These are phyloP conservation scores for Lactarius akahatsu DNA, from an alignment of 768 basidiomycete species.

Conservation along the genomic window DNA sequence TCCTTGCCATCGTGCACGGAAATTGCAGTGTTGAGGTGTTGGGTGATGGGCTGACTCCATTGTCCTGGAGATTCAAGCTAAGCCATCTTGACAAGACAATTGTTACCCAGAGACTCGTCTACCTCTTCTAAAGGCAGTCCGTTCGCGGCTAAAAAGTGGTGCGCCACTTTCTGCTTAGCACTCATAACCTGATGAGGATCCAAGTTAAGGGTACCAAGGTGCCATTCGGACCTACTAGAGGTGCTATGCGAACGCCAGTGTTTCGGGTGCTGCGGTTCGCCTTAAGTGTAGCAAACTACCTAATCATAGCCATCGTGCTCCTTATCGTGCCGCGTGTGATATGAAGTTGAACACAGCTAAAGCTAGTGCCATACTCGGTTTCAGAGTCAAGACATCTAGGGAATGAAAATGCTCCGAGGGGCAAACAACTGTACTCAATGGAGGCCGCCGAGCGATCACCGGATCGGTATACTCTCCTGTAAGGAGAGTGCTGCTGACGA, in stretches of 20 bases:
- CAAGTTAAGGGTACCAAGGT: not conserved
- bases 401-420: not conserved
- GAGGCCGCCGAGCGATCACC: not conserved
- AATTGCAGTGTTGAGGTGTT: not conserved
- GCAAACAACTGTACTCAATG: no score
- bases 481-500: not conserved
- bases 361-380: slow-evolving; percentile 11
- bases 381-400: not conserved
- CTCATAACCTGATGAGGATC: not conserved
- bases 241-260: not conserved
- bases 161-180: not conserved
- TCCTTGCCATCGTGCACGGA: not conserved
- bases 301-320: not conserved
- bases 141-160: not conserved
- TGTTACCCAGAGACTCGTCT: not conserved
- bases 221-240: not conserved
- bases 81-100: not conserved
- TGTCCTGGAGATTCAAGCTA: not conserved
- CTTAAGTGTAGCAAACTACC: not conserved
- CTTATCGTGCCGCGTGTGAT: not conserved
- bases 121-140: not conserved
- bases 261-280: not conserved
- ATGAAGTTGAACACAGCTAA: slow-evolving; percentile 1
- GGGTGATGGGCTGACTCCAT: not conserved
- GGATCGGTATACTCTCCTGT: not conserved